Evolutionary conservation across 2,329 filamentous ascomycete genomes (phyloP).

Genomic region (Colletotrichum siamense): DNA sequence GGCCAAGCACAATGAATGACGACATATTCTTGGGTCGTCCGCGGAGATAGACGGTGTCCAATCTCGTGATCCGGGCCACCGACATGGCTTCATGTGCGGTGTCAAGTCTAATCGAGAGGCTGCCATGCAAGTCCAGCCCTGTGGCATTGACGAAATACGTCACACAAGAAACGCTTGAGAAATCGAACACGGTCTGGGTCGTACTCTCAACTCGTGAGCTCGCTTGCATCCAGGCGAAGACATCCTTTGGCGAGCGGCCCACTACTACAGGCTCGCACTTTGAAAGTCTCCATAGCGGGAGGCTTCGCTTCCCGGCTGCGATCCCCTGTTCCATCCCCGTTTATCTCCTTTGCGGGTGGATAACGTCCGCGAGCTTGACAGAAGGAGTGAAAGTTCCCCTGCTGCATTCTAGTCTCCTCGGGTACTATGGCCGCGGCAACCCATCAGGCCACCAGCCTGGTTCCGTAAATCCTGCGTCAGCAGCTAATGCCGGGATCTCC

Average conservation of each 20-base stretch:
- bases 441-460: neutral
- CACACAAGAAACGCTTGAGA: neutral
- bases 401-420: neutral
- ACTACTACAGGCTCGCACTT: neutral
- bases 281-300: neutral
- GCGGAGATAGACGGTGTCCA: neutral
- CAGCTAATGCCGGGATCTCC: neutral
- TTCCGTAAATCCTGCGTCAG: neutral
- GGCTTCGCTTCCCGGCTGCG: neutral
- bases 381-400: neutral
- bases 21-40: neutral
- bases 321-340: neutral
- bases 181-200: neutral
- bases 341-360: neutral
- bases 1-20: neutral
- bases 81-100: neutral
- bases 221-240: neutral
- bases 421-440: neutral
- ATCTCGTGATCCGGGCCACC: neutral
- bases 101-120: neutral
- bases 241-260: neutral
- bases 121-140: neutral
- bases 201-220: neutral
- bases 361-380: neutral
- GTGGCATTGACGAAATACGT: neutral